Conservation (phyloP, 2,329 filamentous ascomycete species). For the Neofusicoccum sp. region DNA sequence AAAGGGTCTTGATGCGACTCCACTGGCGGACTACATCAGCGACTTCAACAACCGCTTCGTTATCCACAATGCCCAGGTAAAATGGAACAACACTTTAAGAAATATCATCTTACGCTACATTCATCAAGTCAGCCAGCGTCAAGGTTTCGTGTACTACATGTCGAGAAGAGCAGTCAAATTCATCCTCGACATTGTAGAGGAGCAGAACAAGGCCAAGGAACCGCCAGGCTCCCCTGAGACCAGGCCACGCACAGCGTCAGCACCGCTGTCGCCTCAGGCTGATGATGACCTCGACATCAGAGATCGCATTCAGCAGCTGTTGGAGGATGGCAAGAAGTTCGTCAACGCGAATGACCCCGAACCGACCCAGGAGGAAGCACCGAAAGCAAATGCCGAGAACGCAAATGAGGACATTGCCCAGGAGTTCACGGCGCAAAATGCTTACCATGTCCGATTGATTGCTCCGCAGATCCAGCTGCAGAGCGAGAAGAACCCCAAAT, state of each 20-base stretch:
- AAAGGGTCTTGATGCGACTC: constrained; percentile 64
- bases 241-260: constrained; percentile 21
- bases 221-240: constrained; percentile 26
- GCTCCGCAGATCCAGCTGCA: constrained; percentile 97
- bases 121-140: constrained; percentile 92
- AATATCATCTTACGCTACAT: constrained; percentile 98
- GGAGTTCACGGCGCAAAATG: constrained; percentile 89
- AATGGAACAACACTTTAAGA: constrained; percentile 95
- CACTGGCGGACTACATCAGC: constrained; percentile 80
- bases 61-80: constrained; percentile 94
- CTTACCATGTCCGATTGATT: constrained; percentile 92
- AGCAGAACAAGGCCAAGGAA: constrained; percentile 77
- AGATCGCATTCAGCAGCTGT: constrained; percentile 81
- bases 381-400: constrained; percentile 34
- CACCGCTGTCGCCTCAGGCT: constrained; percentile 46
- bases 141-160: constrained; percentile 97
- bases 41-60: constrained; percentile 99
- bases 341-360: constrained; percentile 70
- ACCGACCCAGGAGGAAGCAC: constrained; percentile 35
- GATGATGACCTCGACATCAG: constrained; percentile 71
- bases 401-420: constrained; percentile 74
- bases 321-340: constrained; percentile 82
- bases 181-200: constrained; percentile 95
- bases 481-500: constrained; percentile 96
- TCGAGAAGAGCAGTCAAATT: constrained; percentile 96